Evolutionary conservation across 2,329 filamentous ascomycete genomes (phyloP).

Genomic region (Aspergillus fischeri): DNA sequence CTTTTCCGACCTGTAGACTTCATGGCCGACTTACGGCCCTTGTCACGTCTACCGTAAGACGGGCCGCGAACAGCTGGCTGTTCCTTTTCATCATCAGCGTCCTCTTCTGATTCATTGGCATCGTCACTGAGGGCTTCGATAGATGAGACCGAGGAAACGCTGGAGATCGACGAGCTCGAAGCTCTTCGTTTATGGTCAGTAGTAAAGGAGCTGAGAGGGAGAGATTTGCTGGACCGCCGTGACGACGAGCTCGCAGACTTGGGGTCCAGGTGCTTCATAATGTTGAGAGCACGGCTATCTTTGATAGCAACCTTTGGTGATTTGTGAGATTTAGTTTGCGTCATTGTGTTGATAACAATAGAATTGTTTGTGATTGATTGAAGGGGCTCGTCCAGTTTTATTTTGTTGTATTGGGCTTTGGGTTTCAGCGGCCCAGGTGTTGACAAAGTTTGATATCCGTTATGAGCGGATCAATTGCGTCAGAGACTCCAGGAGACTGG

Average conservation of each 20-base stretch:
- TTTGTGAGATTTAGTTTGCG: constrained; percentile 25
- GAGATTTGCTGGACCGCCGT: constrained; percentile 23
- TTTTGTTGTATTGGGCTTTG: constrained; percentile 4
- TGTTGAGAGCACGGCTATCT: constrained; percentile 16
- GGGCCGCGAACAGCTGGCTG: constrained; percentile 38
- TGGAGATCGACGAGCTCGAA: constrained; percentile 34
- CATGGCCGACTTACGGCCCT: constrained; percentile 39
- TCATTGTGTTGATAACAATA: constrained; percentile 16
- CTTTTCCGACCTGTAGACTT: constrained; percentile 31
- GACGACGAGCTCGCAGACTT: constrained; percentile 19
- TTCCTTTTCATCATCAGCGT: constrained; percentile 43
- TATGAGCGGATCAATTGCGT: constrained; percentile 17
- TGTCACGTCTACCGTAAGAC: constrained; percentile 38
- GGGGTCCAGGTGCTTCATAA: constrained; percentile 20
- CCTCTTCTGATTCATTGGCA: constrained; percentile 36
- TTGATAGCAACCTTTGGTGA: constrained; percentile 24
- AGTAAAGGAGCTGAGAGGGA: constrained; percentile 17
- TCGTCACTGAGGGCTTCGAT: constrained; percentile 34
- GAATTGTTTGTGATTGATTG: constrained; percentile 14
- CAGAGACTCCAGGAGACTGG: constrained; percentile 9
- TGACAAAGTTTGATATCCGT: constrained; percentile 19
- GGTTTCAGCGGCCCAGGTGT: neutral
- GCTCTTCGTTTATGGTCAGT: constrained; percentile 33
- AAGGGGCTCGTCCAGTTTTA: neutral
- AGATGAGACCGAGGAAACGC: constrained; percentile 35